Evolutionary conservation across 306 rosid genomes (phyloP).

Genomic region (Fragaria vesca): DNA sequence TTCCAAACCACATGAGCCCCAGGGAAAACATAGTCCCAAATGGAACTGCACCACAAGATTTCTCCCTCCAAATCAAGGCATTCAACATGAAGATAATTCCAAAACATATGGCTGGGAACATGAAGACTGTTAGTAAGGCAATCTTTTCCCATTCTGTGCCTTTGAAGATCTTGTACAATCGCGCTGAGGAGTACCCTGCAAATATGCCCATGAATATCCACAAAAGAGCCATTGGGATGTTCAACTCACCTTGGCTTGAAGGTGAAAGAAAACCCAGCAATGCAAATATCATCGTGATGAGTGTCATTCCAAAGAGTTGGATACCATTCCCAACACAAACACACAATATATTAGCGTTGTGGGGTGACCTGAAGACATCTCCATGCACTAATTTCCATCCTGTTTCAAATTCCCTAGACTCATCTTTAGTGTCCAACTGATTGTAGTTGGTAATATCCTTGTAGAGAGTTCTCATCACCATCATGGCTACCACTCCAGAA

Average conservation of each 20-base stretch:
- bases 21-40: no score
- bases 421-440: slow-evolving; percentile 93
- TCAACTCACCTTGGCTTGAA: slow-evolving; percentile 91
- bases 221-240: slow-evolving; percentile 92
- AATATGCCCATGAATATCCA: slow-evolving; percentile 97
- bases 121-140: slow-evolving; percentile 80
- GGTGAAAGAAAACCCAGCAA: slow-evolving; percentile 91
- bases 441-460: slow-evolving; percentile 91
- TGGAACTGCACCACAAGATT: no score
- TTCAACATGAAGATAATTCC: slow-evolving; percentile 17
- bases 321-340: slow-evolving; percentile 93
- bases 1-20: no score
- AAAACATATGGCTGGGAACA: slow-evolving; percentile 89
- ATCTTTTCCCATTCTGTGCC: slow-evolving; percentile 95
- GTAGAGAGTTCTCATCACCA: slow-evolving; percentile 95
- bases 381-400: slow-evolving; percentile 99
- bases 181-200: slow-evolving; percentile 92
- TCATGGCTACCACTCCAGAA: slow-evolving; percentile 98
- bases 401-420: slow-evolving; percentile 89
- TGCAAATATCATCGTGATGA: slow-evolving; percentile 92
- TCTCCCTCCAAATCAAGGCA: no score
- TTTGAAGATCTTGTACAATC: slow-evolving; percentile 95
- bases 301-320: slow-evolving; percentile 86
- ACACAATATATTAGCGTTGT: slow-evolving; percentile 77
- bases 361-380: slow-evolving; percentile 83